Percentiles rank a stretch among this genome's conserved stretches.
phyloP scores from a whole-genome alignment of 2,329 filamentous ascomycete genomes.

The Stagonosporopsis rhizophila region DNA sequence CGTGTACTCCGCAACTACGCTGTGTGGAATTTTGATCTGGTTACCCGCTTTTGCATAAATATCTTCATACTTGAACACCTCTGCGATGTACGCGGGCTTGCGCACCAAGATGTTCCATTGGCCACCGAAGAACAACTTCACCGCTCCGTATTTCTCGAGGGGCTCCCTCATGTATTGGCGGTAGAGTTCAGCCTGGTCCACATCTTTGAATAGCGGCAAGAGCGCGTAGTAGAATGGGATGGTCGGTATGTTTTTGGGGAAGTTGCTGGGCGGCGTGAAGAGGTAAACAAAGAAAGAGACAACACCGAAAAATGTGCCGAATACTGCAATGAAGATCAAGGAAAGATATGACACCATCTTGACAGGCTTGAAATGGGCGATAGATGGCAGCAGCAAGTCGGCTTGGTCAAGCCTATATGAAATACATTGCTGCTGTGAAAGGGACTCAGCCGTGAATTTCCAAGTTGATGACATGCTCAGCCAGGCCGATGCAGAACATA shows the following conservation, averaged over 20 bases:
- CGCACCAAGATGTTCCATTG: constrained; percentile 59
- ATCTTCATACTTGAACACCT: constrained; percentile 47
- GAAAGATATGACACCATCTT: constrained; percentile 35
- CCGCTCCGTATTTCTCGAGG: constrained; percentile 53
- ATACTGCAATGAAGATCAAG: constrained; percentile 30
- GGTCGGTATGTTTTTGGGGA: constrained; percentile 51
- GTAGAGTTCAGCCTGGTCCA: constrained; percentile 55
- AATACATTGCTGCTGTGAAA: constrained; percentile 9
- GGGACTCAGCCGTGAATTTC: constrained; percentile 20
- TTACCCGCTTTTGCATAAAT: constrained; percentile 42
- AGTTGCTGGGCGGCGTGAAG: constrained; percentile 35
- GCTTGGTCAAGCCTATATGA: constrained; percentile 25
- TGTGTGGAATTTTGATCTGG: constrained; percentile 44
- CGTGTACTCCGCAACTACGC: constrained; percentile 39
- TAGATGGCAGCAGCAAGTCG: constrained; percentile 3
- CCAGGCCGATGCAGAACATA: constrained; percentile 17
- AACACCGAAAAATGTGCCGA: constrained; percentile 24
- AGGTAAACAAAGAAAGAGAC: constrained; percentile 35
- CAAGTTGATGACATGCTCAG: constrained; percentile 17
- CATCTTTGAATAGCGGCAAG: constrained; percentile 52
- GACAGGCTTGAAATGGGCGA: constrained; percentile 3
- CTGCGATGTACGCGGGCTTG: constrained; percentile 53
- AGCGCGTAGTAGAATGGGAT: constrained; percentile 56
- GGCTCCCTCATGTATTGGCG: constrained; percentile 50
- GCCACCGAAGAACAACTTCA: constrained; percentile 59